Base-by-base conservation (phyloP, 306 rosid genomes). In the Phaseolus lunatus region DNA sequence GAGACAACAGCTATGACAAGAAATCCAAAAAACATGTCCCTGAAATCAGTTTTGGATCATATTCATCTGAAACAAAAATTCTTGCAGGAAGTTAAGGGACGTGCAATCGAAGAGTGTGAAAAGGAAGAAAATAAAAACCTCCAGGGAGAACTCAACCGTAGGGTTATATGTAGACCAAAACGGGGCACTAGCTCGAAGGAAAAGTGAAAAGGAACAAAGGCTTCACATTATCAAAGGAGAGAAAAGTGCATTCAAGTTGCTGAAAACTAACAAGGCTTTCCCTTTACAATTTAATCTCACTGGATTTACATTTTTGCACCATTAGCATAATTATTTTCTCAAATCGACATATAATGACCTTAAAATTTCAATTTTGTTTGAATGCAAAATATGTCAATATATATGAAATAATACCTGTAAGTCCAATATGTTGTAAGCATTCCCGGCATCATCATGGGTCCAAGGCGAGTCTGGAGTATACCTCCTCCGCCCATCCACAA, bases 401-500 rank as follows among this genome's bases (percentile, higher is more conserved):
- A 27, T 31, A 35, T 63, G 39, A n/a, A 18, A 64, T 12, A 66
- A 5, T 67, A 93, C 97, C 94, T 93, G 92, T 81, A 93, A 85
- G 84, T 93, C 94, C 87, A 93, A 82, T 53, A 90, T 78, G 62
- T 93, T 90, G 90, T 77, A 90, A 45, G 88, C 73, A 73, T 86
- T 83, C 56, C 96, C 97, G 20, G 90, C 83, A 74, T 90, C 93
- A 58, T 93, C 97, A 49, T 77, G 84, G 52, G 90, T 77, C 81
- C 85, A 84, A 29, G 97, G 91, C 48, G 85, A 82, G 73, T 93
- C 96, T 29, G 88, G 93, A 61, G 91, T 68, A 48, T 76, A 86
- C 84, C 88, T 87, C 94, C 88, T 82, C 76, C 76, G 86, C 57
- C 97, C 97, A 80, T 93, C 97, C 79, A 89, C 97, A 68, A 90